Percentiles rank a stretch among this genome's conserved stretches.
These are phyloP conservation scores for Lactifluus echinatus DNA, from an alignment of 768 basidiomycete genomes.

Conservation along the genomic window DNA sequence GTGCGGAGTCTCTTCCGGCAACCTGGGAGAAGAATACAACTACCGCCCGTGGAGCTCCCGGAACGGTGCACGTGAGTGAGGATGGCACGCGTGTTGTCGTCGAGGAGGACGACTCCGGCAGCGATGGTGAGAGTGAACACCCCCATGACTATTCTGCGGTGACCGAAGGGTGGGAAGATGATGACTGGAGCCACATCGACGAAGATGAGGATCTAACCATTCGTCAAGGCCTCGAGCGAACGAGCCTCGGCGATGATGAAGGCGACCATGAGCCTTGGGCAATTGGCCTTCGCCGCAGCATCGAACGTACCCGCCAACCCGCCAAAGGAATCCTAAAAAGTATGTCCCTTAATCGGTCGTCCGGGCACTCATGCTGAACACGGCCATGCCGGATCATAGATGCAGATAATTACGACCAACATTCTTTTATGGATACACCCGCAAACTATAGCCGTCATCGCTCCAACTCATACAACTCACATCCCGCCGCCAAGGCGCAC, in stretches of 20 bases:
- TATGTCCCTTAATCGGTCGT: constrained; percentile 29
- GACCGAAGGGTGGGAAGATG: constrained; percentile 65
- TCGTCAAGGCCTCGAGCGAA: constrained; percentile 45
- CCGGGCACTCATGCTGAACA: neutral
- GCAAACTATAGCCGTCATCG: constrained; percentile 46
- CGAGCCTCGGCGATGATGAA: constrained; percentile 44
- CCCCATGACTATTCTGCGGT: constrained; percentile 31
- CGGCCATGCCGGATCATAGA: constrained; percentile 33
- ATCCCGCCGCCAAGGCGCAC: constrained; percentile 39
- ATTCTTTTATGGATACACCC: constrained; percentile 38
- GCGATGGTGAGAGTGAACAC: constrained; percentile 38
- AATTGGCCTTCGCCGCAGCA: constrained; percentile 57
- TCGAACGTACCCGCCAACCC: constrained; percentile 58
- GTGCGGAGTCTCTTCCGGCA: constrained; percentile 31
- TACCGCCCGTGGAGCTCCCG: constrained; percentile 44
- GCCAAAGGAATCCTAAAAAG: constrained; percentile 85
- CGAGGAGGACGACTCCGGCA: constrained; percentile 56
- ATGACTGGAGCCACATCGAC: constrained; percentile 66
- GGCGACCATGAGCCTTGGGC: constrained; percentile 72
- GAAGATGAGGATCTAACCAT: constrained; percentile 70
- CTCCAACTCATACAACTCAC: constrained; percentile 75
- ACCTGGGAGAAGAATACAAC: constrained; percentile 82
- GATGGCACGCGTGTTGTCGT: constrained; percentile 57
- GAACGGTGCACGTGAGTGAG: constrained; percentile 42
- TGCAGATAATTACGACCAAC: constrained; percentile 61